Base-by-base conservation (phyloP, 2,329 filamentous ascomycete genomes). In the Fusarium xyrophilum region DNA sequence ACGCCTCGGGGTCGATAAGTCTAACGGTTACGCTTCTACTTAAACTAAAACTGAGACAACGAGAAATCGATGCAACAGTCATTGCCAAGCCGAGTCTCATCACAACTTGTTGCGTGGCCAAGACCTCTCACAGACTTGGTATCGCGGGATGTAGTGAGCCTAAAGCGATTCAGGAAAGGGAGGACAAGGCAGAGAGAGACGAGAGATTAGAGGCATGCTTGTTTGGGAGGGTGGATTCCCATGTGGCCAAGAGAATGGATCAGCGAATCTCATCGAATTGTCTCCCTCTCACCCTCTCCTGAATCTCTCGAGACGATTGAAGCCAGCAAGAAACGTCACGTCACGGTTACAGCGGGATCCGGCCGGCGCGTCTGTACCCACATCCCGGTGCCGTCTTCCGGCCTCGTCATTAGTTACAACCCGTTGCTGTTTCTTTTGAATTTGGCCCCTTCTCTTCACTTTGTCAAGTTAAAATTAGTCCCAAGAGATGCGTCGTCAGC, bases 311-410 rank as follows among this genome's bases (percentile, higher is more conserved):
- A 48, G 44, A 23, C 28, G 17, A 33, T 19, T 48, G 21, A 48
- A 33, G 46, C 46, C 28, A 46, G 28, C 43, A 21, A 46, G 43
- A 48, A 48, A 48, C 48, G 48, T 62, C 60, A 59, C 43, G 23
- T 62, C 60, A 59, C 54, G 28, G 50, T 42, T 38, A 63, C 50
- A 48, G n/a, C 51, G 32, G 53, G 42, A 59, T 30, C 57, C 19
- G 42, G 30, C 48, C 50, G 64, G 32, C 36, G 35, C 40, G 14
- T 38, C 42, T 55, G 36, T 63, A 57, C 66, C 66, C 66, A 69
- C 66, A 69, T 69, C 66, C 62, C 66, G 65, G 54, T 69, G 66
- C 66, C 66, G 66, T 69, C 44, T 67, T 57, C 66, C 66, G 66
- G 50, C 35, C 35, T 68, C 65, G 65, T 68, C 65, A 68, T 42